Conservation (phyloP, 768 basidiomycete species). For the Mycena rebaudengoi region DNA sequence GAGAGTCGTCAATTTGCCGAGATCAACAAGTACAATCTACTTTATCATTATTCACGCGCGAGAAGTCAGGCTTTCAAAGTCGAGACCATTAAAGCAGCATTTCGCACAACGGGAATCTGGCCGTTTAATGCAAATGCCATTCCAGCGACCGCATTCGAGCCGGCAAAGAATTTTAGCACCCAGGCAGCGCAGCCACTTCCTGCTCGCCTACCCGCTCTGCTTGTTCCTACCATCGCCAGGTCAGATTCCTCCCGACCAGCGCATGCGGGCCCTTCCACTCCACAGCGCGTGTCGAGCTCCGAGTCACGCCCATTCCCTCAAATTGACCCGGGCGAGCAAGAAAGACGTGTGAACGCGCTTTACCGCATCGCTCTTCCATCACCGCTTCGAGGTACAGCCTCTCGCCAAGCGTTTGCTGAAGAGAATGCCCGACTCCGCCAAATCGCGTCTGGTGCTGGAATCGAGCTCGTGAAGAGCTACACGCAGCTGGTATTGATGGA, state of each 20-base stretch:
- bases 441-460: neutral
- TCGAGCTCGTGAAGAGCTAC: neutral
- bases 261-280: too few species aligned
- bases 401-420: neutral
- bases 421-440: neutral
- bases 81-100: slow-evolving; percentile 23
- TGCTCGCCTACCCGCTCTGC: neutral
- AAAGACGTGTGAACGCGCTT: neutral
- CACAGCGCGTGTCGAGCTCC: too few species aligned
- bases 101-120: slow-evolving; percentile 23
- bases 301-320: too few species aligned
- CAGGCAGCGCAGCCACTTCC: slow-evolving; percentile 10
- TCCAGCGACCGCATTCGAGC: neutral
- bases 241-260: neutral
- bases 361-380: neutral
- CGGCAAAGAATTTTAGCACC: slow-evolving; percentile 3
- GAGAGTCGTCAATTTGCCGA: neutral
- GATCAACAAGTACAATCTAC: slow-evolving; percentile 28
- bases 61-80: slow-evolving; percentile 16
- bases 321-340: too few species aligned
- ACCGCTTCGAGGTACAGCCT: neutral
- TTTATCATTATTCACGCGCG: slow-evolving; percentile 18
- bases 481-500: slow-evolving; percentile 2
- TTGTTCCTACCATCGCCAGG: neutral
- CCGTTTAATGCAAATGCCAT: slow-evolving; percentile 26